Evolutionary conservation across 2,329 filamentous ascomycete species (phyloP), one percentile per base, ranked within the genome.

Genomic region (Colletotrichum viniferum): DNA sequence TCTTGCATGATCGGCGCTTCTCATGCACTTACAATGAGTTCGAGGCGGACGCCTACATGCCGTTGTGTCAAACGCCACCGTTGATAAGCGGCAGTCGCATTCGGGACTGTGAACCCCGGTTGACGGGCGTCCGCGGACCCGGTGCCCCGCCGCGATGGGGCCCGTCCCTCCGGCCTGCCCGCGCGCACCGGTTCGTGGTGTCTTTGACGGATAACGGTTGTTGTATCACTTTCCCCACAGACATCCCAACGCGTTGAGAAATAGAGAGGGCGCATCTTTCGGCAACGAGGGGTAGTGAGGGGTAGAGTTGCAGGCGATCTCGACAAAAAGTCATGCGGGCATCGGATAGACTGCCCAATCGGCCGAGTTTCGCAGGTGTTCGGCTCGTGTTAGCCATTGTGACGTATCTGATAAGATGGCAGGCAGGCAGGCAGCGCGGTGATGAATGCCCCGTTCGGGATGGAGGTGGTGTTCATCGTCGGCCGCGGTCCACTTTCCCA

Each of bases 321-420:
- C 21, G 56, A 68, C 63, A 34, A 16, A 60, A 68, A 69, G 69
- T 75, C 69, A 69, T 75, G 73, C 73, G 48, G 21, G 28, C 43
- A 68, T 73, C 43, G 63, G 63, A 60, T 34, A 58, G 34, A 38
- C 34, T 63, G 32, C 28, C 58, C 69, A 73, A 75, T 68, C 73
- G 73, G 73, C 69, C 63, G 63, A 73, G 58, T 63, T 60, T 63
- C 48, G 67, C 61, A 21, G 36, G 38, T 56, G 38, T 30, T 56
- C 61, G 38, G 61, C 72, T 67, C 28, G 36, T 43, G 28, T 34
- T 61, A 21, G 14, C 28, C 28, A 30, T 55, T 9, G 71, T 74
- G 60, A 71, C 34, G 56, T 73, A 73, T 73, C 34, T 61, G 69
- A 69, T 73, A 69, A 73, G 61, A 72, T 55, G 62, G 63, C 38